Evolutionary conservation across 768 basidiomycete genomes (phyloP).

Genomic region (Amanita exitialis): DNA sequence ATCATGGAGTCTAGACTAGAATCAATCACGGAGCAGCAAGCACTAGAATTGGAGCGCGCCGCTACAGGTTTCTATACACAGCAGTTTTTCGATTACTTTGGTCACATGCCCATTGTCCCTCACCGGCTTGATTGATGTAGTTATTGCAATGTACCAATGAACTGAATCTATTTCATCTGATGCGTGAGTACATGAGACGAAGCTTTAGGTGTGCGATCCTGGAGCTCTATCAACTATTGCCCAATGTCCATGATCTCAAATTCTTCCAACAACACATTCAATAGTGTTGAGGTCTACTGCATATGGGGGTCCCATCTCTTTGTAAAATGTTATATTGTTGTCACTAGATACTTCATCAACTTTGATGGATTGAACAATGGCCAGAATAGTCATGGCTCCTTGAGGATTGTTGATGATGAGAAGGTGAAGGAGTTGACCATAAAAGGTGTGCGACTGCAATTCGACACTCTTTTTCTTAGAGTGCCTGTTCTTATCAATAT

Average conservation of each 20-base stretch:
- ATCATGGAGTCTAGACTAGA: neutral
- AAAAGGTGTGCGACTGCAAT: constrained; percentile 15
- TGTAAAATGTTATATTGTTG: constrained; percentile 14
- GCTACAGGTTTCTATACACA: neutral
- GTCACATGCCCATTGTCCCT: neutral
- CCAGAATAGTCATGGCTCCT: constrained; percentile 5
- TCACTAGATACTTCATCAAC: constrained; percentile 14
- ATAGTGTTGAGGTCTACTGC: constrained; percentile 18
- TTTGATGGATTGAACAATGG: constrained; percentile 6
- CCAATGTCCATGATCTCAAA: constrained; percentile 13
- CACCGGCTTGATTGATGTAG: neutral
- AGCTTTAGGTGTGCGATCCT: constrained; percentile 5
- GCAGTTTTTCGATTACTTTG: neutral
- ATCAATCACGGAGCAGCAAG: neutral
- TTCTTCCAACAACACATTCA: constrained; percentile 17
- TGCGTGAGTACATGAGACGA: neutral
- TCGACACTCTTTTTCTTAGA: constrained; percentile 4
- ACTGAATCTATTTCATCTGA: neutral
- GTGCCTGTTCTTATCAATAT: constrained; percentile 18
- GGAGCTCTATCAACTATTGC: constrained; percentile 16
- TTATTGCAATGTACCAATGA: neutral
- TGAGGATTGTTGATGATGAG: constrained; percentile 15
- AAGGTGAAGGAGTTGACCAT: constrained; percentile 23
- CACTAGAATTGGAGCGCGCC: neutral
- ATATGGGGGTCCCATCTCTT: constrained; percentile 10